Evolutionary conservation across 2,329 filamentous ascomycete genomes (phyloP).

Genomic region (Cladorrhinum sp.): DNA sequence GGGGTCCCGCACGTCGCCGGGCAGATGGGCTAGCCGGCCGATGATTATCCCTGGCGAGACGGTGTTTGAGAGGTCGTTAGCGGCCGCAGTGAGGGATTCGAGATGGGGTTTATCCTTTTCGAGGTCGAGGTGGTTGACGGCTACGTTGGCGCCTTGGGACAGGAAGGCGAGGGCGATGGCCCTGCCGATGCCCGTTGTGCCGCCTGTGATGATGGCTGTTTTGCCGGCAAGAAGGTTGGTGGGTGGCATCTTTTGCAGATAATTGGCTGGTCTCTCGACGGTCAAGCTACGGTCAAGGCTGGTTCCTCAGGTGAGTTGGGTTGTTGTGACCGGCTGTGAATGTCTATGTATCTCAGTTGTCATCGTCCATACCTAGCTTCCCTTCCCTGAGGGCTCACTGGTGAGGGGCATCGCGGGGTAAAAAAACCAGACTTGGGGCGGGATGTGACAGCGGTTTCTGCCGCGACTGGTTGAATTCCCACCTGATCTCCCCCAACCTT

Average conservation of each 20-base stretch:
- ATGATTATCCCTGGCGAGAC: conserved; percentile 36
- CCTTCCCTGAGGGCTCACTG: not conserved
- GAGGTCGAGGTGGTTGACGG: conserved; percentile 74
- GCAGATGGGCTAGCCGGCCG: conserved; percentile 61
- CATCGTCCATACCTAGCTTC: not conserved
- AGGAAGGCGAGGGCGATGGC: conserved; percentile 80
- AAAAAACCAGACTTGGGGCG: not conserved
- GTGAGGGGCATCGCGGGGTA: not conserved
- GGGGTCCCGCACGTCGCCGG: conserved; percentile 74
- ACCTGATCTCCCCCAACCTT: not conserved
- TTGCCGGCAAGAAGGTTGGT: conserved; percentile 65
- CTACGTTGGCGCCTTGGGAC: conserved; percentile 71
- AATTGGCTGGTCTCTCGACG: not conserved
- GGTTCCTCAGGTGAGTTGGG: not conserved
- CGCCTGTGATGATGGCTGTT: conserved; percentile 82
- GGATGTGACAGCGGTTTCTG: not conserved
- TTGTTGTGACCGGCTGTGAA: not conserved
- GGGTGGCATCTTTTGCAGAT: conserved; percentile 36
- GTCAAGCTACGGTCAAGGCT: not conserved
- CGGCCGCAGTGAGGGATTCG: conserved; percentile 51
- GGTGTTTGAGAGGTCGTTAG: conserved; percentile 43
- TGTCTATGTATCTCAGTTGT: not conserved
- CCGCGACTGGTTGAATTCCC: not conserved
- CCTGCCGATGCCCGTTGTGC: conserved; percentile 80
- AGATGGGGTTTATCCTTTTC: conserved; percentile 50